phyloP scores from a whole-genome alignment of 495 filamentous ascomycete species.

The Annulohypoxylon bovei region DNA sequence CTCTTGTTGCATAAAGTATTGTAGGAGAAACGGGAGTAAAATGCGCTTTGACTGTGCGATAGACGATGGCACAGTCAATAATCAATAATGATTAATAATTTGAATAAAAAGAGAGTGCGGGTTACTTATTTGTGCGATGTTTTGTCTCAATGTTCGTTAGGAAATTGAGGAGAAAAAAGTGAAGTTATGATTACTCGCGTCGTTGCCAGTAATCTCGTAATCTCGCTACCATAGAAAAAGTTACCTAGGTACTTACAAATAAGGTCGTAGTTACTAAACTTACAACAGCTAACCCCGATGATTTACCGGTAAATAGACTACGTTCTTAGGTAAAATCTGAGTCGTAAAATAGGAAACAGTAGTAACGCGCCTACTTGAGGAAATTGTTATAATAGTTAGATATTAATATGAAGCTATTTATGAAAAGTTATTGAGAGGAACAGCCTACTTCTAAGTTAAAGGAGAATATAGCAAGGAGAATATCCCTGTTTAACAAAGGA shows the following conservation, averaged over 20 bases:
- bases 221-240: not conserved
- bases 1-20: slow-evolving; percentile 91
- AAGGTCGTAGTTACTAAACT: not conserved
- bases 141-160: slow-evolving; percentile 22
- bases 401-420: not conserved
- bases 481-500: not conserved
- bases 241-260: slow-evolving; percentile 6
- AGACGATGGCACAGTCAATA: slow-evolving; percentile 52
- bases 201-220: slow-evolving; percentile 4
- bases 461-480: not conserved
- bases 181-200: slow-evolving; percentile 23
- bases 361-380: not conserved
- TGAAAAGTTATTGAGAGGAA: not conserved
- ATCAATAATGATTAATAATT: not conserved
- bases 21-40: slow-evolving; percentile 50
- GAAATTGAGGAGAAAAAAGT: slow-evolving; percentile 16
- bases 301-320: slow-evolving; percentile 9
- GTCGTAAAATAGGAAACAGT: not conserved
- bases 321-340: not conserved
- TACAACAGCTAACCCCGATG: not conserved
- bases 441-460: not conserved
- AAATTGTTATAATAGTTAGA: not conserved
- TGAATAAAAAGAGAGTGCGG: slow-evolving; percentile 1
- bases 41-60: slow-evolving; percentile 71
- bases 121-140: slow-evolving; percentile 16